Conservation (phyloP, 2,329 filamentous ascomycete species). For the Sclerotinia spermophila region DNA sequence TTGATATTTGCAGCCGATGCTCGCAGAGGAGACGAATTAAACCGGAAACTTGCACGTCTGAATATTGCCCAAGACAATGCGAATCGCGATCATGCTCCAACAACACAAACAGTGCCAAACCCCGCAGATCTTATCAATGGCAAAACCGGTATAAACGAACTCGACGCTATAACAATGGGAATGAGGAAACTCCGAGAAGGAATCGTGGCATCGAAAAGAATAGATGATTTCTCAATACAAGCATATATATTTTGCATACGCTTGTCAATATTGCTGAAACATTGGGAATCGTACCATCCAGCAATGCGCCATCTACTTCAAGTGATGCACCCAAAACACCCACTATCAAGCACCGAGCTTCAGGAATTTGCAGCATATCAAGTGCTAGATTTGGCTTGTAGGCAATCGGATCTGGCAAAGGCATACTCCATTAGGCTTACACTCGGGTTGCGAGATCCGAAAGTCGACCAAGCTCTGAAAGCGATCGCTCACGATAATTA, state of each 20-base stretch:
- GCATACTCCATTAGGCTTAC: constrained; percentile 64
- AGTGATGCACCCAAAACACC: constrained; percentile 62
- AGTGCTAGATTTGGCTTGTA: constrained; percentile 84
- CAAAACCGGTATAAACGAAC: constrained; percentile 19
- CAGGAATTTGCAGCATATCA: constrained; percentile 78
- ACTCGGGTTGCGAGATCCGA: constrained; percentile 61
- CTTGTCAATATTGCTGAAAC: constrained; percentile 72
- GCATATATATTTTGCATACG: constrained; percentile 91
- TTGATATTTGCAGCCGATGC: constrained; percentile 81
- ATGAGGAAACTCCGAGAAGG: constrained; percentile 91
- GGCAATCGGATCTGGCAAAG: constrained; percentile 68
- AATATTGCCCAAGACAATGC: constrained; percentile 30
- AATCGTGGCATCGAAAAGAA: constrained; percentile 72
- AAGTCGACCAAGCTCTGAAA: constrained; percentile 64
- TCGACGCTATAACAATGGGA: constrained; percentile 62
- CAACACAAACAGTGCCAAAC: constrained; percentile 21
- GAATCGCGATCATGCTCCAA: constrained; percentile 29
- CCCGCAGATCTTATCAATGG: constrained; percentile 17
- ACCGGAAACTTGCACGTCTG: constrained; percentile 66
- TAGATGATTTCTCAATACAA: constrained; percentile 78
- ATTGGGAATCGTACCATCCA: constrained; percentile 86
- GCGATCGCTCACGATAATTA: constrained; percentile 81
- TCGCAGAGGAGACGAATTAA: constrained; percentile 67
- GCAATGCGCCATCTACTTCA: constrained; percentile 77
- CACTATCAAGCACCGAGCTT: constrained; percentile 67